A percentile compares a stretch with the other conserved stretches of the same genome.
phyloP scores from a whole-genome alignment of 2,329 filamentous ascomycete species.

The Sclerotinia spermophila region DNA sequence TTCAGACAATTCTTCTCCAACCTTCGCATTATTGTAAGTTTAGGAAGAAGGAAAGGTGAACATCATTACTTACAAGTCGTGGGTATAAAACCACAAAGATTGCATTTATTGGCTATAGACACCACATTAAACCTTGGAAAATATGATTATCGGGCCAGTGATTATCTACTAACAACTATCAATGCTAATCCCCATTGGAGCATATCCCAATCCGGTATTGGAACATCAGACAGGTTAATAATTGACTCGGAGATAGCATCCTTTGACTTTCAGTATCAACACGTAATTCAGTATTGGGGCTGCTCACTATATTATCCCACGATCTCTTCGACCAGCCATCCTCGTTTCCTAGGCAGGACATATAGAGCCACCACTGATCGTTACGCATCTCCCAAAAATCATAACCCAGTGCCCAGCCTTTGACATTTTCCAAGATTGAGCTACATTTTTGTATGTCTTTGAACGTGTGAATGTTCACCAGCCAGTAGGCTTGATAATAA shows the following conservation, averaged over 20 bases:
- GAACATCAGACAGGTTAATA: background rate
- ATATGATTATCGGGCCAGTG: background rate
- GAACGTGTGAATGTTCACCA: background rate
- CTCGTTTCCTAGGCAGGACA: constrained; percentile 13
- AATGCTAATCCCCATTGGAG: background rate
- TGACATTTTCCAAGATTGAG: background rate
- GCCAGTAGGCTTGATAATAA: constrained; percentile 11
- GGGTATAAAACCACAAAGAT: background rate
- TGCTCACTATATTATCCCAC: background rate
- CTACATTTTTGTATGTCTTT: background rate
- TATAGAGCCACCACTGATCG: constrained; percentile 14
- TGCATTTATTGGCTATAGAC: background rate
- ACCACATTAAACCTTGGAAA: background rate
- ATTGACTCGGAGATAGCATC: background rate
- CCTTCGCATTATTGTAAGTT: background rate
- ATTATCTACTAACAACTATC: background rate
- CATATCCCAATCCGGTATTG: background rate
- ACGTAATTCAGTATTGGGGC: background rate
- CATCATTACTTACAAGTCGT: background rate
- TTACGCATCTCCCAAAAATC: constrained; percentile 7
- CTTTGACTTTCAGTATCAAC: background rate
- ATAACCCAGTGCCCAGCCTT: background rate
- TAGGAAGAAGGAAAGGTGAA: background rate
- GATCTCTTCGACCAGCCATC: background rate
- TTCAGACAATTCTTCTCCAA: background rate